Conservation (phyloP, 345 rosid genomes). For the Syzygium aromaticum region DNA sequence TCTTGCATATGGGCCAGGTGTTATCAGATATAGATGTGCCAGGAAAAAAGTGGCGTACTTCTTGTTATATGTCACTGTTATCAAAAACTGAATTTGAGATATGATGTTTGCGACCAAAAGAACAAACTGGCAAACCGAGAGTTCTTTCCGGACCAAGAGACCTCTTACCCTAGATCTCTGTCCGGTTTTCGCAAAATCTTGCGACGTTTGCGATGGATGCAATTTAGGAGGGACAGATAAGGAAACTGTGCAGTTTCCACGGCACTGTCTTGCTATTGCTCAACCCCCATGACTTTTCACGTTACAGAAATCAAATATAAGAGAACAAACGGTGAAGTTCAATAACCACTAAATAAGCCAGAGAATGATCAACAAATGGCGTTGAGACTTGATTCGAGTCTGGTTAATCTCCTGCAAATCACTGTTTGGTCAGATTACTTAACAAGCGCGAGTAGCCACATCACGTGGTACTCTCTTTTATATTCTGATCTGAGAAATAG, state of each 20-base stretch:
- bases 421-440: not conserved
- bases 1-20: not conserved
- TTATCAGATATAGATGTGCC: not conserved
- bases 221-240: not conserved
- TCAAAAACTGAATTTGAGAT: not conserved
- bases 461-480: not conserved
- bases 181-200: not conserved
- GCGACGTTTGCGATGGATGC: not conserved
- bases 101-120: not conserved
- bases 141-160: not conserved
- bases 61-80: not conserved
- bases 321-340: not conserved
- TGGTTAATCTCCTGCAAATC: rapidly evolving
- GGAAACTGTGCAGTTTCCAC: not conserved
- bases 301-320: not conserved
- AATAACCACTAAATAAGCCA: not conserved
- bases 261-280: not conserved
- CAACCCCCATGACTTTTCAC: not conserved
- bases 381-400: not conserved
- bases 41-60: not conserved
- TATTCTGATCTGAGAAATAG: not conserved
- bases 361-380: not conserved
- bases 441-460: not conserved
- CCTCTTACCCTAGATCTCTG: not conserved
- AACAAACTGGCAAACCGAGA: not conserved